A percentile compares a stretch with the other conserved stretches of the same genome.
phyloP scores from a whole-genome alignment of 2,329 filamentous ascomycete genomes.

The Rutstroemia sydowiana region DNA sequence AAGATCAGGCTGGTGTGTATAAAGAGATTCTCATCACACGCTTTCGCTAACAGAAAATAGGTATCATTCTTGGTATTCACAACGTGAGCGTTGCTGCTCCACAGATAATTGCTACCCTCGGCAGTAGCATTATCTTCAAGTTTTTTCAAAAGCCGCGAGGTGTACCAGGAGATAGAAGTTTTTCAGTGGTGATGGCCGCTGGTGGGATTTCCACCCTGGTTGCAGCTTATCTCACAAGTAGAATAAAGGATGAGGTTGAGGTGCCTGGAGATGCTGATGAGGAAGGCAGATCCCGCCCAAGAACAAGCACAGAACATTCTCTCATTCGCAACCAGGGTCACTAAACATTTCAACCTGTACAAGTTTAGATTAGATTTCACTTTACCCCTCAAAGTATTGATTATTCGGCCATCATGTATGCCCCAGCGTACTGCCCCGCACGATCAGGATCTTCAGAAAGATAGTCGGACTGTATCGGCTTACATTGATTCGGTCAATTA shows the following conservation, averaged over 20 bases:
- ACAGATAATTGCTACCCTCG: slow-evolving; percentile 82
- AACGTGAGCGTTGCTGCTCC: slow-evolving; percentile 91
- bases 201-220: slow-evolving; percentile 72
- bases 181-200: slow-evolving; percentile 78
- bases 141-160: slow-evolving; percentile 82
- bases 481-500: no score
- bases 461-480: no score
- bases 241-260: slow-evolving; percentile 28
- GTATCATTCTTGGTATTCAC: slow-evolving; percentile 88
- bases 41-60: slow-evolving; percentile 7
- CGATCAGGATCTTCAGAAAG: no score
- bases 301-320: neutral
- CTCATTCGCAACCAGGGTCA: neutral
- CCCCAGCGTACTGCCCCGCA: no score
- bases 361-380: no score
- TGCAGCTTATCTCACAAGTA: slow-evolving; percentile 56
- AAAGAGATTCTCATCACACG: neutral
- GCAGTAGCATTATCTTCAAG: slow-evolving; percentile 78
- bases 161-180: slow-evolving; percentile 75
- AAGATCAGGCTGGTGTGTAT: slow-evolving; percentile 14
- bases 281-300: neutral
- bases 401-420: no score
- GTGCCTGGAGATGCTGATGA: slow-evolving; percentile 14
- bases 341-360: no score
- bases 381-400: neutral